A percentile compares a stretch with the other conserved stretches of the same genome.
Evolutionary conservation across 305 asterid genomes (phyloP).

Genomic region (Solanum chacoense): DNA sequence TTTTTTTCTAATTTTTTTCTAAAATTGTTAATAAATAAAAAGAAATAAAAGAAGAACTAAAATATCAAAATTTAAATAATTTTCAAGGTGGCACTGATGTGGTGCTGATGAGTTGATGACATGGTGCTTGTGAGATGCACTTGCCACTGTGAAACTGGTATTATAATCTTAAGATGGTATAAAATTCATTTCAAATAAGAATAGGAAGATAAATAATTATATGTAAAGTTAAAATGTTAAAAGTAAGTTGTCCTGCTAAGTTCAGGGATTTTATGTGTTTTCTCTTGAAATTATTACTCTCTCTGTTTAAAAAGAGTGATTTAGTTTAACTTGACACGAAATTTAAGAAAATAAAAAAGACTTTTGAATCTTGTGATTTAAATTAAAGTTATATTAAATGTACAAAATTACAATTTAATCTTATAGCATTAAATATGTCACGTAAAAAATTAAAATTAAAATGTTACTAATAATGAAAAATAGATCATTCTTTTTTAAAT

Average conservation of each 20-base stretch:
- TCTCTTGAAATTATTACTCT: neutral
- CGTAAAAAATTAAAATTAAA: too few relatives aligned
- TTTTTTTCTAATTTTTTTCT: neutral
- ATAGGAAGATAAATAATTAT: neutral
- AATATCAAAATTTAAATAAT: too few relatives aligned
- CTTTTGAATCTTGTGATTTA: too few relatives aligned
- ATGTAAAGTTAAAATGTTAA: neutral
- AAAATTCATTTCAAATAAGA: too few relatives aligned
- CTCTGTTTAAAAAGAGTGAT: neutral
- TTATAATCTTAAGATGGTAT: neutral
- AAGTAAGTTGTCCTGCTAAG: neutral
- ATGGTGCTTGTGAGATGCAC: neutral
- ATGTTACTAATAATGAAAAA: too few relatives aligned
- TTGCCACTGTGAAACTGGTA: neutral
- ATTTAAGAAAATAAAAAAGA: too few relatives aligned
- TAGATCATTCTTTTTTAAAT: rapidly evolving
- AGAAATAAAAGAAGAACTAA: neutral
- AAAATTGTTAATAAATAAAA: neutral
- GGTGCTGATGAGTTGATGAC: neutral
- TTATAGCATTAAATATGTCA: too few relatives aligned
- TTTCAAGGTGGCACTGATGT: neutral
- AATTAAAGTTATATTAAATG: too few relatives aligned
- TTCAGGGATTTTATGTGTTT: neutral
- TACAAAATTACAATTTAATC: too few relatives aligned
- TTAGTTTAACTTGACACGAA: neutral